A percentile compares a stretch with the other conserved stretches of the same genome.
Conservation (phyloP, 257 asterid species). For the Anisodus acutangulus region DNA sequence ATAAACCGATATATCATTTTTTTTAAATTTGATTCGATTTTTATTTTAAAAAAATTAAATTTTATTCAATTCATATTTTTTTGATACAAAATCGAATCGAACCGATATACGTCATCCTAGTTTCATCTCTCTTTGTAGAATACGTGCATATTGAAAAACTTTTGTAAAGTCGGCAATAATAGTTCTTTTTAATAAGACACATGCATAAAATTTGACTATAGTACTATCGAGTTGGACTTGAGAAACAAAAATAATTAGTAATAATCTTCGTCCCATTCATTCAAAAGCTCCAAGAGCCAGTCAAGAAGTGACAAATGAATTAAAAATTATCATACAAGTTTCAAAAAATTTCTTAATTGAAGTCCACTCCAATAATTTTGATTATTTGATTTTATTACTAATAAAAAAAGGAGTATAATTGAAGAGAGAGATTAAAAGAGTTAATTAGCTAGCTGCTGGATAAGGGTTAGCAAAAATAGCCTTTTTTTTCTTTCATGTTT, state of each 20-base stretch:
- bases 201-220: too few species aligned
- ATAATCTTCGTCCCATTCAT: slow-evolving; percentile 19
- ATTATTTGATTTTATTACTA: not conserved
- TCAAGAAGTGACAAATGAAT: not conserved
- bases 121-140: too few species aligned
- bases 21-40: too few species aligned
- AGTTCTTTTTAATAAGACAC: too few species aligned
- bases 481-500: not conserved
- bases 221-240: not conserved
- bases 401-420: too few species aligned
- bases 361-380: slow-evolving; percentile 11
- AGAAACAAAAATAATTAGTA: not conserved
- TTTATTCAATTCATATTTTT: too few species aligned
- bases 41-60: too few species aligned
- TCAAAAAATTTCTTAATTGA: not conserved
- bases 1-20: too few species aligned
- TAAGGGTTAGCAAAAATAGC: not conserved
- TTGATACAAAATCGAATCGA: too few species aligned
- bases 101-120: too few species aligned
- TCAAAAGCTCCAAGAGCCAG: slow-evolving; percentile 36
- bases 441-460: not conserved
- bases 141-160: too few species aligned
- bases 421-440: not conserved
- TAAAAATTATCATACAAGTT: not conserved
- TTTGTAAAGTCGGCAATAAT: too few species aligned